Conservation (phyloP, 495 filamentous ascomycete species). For the Immersiella caudata region DNA sequence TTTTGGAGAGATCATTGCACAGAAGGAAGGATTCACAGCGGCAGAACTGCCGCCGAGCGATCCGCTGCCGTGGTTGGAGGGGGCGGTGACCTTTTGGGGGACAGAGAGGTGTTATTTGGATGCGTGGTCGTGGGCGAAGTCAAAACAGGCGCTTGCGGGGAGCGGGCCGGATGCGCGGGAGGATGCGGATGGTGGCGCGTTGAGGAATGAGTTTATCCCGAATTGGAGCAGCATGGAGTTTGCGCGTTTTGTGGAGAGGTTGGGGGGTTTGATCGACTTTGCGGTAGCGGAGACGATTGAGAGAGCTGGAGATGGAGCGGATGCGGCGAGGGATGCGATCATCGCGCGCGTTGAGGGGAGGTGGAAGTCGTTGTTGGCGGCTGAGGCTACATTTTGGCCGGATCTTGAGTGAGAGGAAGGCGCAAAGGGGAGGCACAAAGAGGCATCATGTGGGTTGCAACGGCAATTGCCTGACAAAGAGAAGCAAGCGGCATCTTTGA, state of each 20-base stretch:
- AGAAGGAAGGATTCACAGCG: not conserved
- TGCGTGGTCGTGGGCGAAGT: conserved; percentile 61
- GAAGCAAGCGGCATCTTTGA: no score
- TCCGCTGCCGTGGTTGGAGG: conserved; percentile 55
- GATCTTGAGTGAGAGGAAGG: conserved; percentile 21
- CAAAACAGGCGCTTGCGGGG: conserved; percentile 33
- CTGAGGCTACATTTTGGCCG: conserved; percentile 43
- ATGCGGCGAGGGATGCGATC: conserved; percentile 26
- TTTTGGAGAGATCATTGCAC: conserved; percentile 33
- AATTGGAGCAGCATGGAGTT: conserved; percentile 68
- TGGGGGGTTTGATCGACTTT: conserved; percentile 37
- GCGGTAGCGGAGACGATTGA: conserved; percentile 30
- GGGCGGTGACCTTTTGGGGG: conserved; percentile 71
- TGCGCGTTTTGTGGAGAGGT: conserved; percentile 53
- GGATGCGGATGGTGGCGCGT: conserved; percentile 63
- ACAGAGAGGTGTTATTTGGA: conserved; percentile 68
- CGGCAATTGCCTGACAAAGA: no score
- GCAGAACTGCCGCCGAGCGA: conserved; percentile 15
- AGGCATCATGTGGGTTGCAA: not conserved
- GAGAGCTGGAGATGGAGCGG: conserved; percentile 20
- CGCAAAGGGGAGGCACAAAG: not conserved
- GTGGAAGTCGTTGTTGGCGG: conserved; percentile 40
- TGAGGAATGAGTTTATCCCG: conserved; percentile 64
- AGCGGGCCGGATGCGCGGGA: conserved; percentile 22
- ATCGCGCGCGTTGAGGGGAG: conserved; percentile 35